Base-by-base conservation (phyloP, 2,329 filamentous ascomycete species). In the Talaromyces albobiverticillius region DNA sequence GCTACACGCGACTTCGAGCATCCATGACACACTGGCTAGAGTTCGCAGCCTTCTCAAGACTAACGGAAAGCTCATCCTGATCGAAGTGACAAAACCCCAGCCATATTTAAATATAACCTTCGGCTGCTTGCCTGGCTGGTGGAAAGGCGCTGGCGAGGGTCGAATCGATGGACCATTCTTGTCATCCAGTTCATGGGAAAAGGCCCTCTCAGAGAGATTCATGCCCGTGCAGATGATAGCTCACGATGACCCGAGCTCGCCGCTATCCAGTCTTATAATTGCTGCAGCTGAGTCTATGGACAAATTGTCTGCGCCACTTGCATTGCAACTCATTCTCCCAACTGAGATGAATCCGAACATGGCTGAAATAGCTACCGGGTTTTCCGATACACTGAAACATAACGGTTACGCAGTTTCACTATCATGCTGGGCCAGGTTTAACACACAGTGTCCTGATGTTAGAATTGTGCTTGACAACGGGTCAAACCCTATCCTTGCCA, bases 51-150 rank as follows among this genome's bases (percentile, higher is more conserved):
- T 71, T 7, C 60, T 71, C 0, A 56, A 57, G 26, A 72, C 78
- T 0, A 76, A 72, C 2, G 79, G 79, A 0, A 71, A 73, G 26
- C 61, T 82, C 0, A 36, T 81, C 1, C 43, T 79, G 0, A 52
- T 74, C 4, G 79, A 82, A 52, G 56, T 73, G 2, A 67, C 63
- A 2, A 9, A 43, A 16, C 9, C 61, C 25, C n/a, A n/a, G n/a
- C n/a, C n/a, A n/a, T n/a, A n/a, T n/a, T n/a, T n/a, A n/a, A n/a
- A n/a, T n/a, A n/a, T n/a, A n/a, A n/a, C n/a, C n/a, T n/a, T n/a
- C n/a, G n/a, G n/a, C n/a, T n/a, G n/a, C n/a, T n/a, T n/a, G n/a
- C n/a, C n/a, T n/a, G n/a, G n/a, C n/a, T n/a, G n/a, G n/a, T n/a
- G n/a, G n/a, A n/a, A n/a, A n/a, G n/a, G n/a, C n/a, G n/a, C n/a